Evolutionary conservation across 768 basidiomycete genomes (phyloP).

Genomic region (Infundibulicybe gibba): DNA sequence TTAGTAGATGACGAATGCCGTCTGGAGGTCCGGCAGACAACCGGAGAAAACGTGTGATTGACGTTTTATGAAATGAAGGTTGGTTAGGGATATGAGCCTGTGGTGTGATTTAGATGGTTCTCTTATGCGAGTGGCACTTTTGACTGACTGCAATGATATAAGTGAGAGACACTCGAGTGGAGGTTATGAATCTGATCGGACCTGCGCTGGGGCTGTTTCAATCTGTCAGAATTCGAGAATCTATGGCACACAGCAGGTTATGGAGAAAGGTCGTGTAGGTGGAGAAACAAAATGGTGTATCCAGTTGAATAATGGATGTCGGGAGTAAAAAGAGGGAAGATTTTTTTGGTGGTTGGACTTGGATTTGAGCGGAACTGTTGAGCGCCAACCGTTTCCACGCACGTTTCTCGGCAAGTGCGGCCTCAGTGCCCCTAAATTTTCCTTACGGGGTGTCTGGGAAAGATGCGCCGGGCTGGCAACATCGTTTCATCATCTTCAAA

Average conservation of each 20-base stretch:
- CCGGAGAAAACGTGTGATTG: constrained; percentile 10
- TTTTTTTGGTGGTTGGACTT: background rate
- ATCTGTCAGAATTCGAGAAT: constrained; percentile 7
- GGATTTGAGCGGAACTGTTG: constrained; percentile 30
- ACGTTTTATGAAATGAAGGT: background rate
- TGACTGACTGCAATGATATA: too few relatives aligned
- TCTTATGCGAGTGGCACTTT: too few relatives aligned
- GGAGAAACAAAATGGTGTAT: constrained; percentile 5
- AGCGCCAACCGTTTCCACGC: constrained; percentile 27
- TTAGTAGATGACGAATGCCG: constrained; percentile 13
- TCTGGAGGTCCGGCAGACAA: constrained; percentile 18
- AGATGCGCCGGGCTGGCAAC: background rate
- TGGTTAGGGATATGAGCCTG: background rate
- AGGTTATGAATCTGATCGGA: too few relatives aligned
- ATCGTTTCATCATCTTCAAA: constrained; percentile 3
- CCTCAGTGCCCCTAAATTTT: background rate
- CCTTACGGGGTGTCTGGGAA: too few relatives aligned
- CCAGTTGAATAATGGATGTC: too few relatives aligned
- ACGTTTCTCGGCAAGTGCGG: constrained; percentile 47
- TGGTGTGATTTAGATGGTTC: too few relatives aligned
- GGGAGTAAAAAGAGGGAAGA: too few relatives aligned
- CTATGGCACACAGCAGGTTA: too few relatives aligned
- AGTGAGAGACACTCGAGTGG: too few relatives aligned
- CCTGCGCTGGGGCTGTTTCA: constrained; percentile 5
- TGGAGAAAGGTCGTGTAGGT: constrained; percentile 2